Evolutionary conservation across 2,329 filamentous ascomycete genomes (phyloP), one percentile per base, ranked within the genome.

Genomic region (Aureobasidium zeae): DNA sequence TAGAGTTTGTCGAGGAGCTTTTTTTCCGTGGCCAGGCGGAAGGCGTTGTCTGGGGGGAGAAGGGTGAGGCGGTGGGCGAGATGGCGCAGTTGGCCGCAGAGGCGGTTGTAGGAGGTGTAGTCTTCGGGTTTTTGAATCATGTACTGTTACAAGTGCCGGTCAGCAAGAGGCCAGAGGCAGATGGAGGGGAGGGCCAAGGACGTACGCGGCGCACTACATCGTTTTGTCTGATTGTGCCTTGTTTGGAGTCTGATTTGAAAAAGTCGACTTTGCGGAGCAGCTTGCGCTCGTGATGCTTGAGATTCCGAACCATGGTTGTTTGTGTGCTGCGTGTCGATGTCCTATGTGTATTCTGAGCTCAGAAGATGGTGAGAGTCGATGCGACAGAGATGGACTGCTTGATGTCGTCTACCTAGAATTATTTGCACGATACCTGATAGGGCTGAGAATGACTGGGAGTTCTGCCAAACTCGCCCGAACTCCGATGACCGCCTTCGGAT

Each of bases 251-350:
- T 58, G 80, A 80, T 66, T 62, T 63, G 62, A 88, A 81, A 67
- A 98, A 94, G 69, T 98, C 88, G 65, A 91, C 87, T 61, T 89
- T 89, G 57, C 76, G 73, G 52, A 96, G 77, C 61, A 96, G 83
- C 74, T 91, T 93, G 63, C 91, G 79, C 39, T 98, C 91, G 68
- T 95, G 89, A 67, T 94, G 78, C 69, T 95, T 96, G 61, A 98
- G 79, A 71, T 94, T 87, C 56, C 91, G 83, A 54, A 94, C 86
- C 91, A 96, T 96, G 17, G 53, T 74, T 35, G 22, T n/a, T 7
- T 6, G 28, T 24, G 13, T 31, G 28, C 7, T 22, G 28, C 24
- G 20, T 41, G 37, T 25, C 7, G 22, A 25, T 25, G 22, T 11
- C n/a, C n/a, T n/a, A n/a, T n/a, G n/a, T n/a, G n/a, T n/a, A n/a